A percentile compares a stretch with the other conserved stretches of the same genome.
These are phyloP conservation scores for Apiotrichum laibachii DNA, from an alignment of 1,284 basidiomycete species.

Conservation along the genomic window DNA sequence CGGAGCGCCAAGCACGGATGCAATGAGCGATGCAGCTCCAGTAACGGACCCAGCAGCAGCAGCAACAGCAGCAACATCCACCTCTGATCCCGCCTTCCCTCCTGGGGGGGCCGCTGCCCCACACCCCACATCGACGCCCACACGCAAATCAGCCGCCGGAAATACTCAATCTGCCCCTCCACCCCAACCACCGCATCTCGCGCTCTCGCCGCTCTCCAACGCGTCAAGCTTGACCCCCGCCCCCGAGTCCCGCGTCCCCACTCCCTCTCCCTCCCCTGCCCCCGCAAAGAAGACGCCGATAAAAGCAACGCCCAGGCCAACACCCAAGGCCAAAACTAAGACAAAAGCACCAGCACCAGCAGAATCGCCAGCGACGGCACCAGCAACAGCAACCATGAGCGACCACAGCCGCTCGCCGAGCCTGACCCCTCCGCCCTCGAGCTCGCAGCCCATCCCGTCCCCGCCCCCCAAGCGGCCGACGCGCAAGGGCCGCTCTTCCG, in stretches of 20 bases:
- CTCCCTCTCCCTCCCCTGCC: neutral
- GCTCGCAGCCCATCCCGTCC: neutral
- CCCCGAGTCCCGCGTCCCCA: neutral
- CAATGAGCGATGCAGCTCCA: no score
- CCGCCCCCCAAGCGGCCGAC: neutral
- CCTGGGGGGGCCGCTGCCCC: no score
- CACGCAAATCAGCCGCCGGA: neutral
- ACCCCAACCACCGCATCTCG: neutral
- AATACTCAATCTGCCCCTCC: neutral
- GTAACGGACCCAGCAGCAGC: no score
- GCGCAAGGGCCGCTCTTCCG: neutral
- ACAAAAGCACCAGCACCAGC: no score
- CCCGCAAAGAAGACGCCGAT: neutral
- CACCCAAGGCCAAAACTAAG: neutral
- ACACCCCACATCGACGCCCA: neutral
- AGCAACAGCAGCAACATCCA: no score
- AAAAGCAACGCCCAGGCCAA: neutral
- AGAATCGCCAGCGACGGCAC: neutral
- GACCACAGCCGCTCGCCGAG: neutral
- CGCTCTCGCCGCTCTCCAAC: neutral
- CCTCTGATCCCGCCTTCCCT: no score
- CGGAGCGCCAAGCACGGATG: no score
- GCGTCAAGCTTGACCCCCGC: constrained; percentile 4
- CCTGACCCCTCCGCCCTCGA: neutral
- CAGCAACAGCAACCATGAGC: neutral